Percentiles rank a stretch among this genome's conserved stretches.
phyloP scores from a whole-genome alignment of 2,329 filamentous ascomycete genomes.

The Neofusicoccum sp. region DNA sequence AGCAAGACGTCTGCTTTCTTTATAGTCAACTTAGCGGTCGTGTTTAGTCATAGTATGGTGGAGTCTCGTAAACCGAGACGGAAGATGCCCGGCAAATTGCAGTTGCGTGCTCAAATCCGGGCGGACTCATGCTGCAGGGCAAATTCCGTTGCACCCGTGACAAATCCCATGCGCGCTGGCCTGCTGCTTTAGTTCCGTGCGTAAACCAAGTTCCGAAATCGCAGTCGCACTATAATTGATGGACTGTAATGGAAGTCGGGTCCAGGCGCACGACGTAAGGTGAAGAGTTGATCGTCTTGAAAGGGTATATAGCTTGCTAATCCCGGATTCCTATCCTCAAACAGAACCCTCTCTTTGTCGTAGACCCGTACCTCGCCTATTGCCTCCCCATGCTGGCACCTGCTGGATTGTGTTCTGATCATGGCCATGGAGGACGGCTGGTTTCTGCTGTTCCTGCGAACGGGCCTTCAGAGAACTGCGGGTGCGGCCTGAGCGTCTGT shows the following conservation, averaged over 20 bases:
- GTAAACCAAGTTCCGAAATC: neutral
- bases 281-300: neutral
- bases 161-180: neutral
- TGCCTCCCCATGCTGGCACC: conserved; percentile 2
- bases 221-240: neutral
- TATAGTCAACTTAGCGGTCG: neutral
- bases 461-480: no score
- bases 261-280: neutral
- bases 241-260: neutral
- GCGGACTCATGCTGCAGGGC: neutral
- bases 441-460: no score
- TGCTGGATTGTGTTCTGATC: neutral
- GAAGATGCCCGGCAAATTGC: neutral
- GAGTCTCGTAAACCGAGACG: neutral
- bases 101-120: neutral
- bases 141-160: neutral
- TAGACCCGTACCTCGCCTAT: neutral
- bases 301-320: conserved; percentile 2
- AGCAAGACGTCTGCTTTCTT: neutral
- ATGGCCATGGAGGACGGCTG: neutral
- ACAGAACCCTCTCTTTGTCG: neutral
- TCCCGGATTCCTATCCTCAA: neutral
- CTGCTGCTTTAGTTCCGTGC: neutral
- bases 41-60: neutral
- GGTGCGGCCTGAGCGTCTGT: no score